Evolutionary conservation across 768 basidiomycete genomes (phyloP).

Genomic region (Pisolithus sp.): DNA sequence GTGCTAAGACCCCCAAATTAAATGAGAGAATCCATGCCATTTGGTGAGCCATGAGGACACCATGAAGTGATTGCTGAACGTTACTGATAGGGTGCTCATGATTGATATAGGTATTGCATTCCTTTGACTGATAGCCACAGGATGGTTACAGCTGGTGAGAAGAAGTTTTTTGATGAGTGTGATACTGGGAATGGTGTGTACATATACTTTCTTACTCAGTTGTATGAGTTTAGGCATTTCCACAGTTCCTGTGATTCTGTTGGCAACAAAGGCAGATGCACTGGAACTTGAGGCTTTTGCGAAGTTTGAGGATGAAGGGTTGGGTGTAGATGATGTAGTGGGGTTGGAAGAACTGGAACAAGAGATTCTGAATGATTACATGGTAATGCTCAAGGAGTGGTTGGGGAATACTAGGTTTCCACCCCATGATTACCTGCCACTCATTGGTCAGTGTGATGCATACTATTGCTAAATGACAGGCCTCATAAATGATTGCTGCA

Average conservation of each 20-base stretch:
- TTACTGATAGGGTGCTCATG: neutral
- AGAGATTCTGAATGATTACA: neutral
- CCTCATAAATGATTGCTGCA: too few relatives aligned
- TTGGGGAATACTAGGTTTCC: neutral
- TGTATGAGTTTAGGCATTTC: neutral
- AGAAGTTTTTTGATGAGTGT: slow-evolving; percentile 25
- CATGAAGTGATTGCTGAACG: neutral
- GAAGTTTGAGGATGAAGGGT: slow-evolving; percentile 5
- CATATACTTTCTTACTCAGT: too few relatives aligned
- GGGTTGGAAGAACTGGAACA: slow-evolving; percentile 9
- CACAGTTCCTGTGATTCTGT: slow-evolving; percentile 32
- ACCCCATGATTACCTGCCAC: neutral
- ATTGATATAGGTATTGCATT: slow-evolving; percentile 33
- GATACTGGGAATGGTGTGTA: slow-evolving; percentile 7
- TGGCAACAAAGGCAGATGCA: slow-evolving; percentile 36
- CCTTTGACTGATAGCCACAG: slow-evolving; percentile 19
- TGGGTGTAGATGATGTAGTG: slow-evolving; percentile 5
- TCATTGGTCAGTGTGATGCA: neutral
- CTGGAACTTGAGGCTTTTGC: slow-evolving; percentile 16
- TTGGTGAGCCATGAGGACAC: slow-evolving; percentile 28
- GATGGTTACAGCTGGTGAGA: slow-evolving; percentile 23
- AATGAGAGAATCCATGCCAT: slow-evolving; percentile 32
- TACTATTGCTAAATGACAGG: too few relatives aligned
- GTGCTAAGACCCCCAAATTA: slow-evolving; percentile 11
- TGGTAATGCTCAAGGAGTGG: neutral